Base-by-base conservation (phyloP, 345 rosid species). In the Leavenworthia alabamica region DNA sequence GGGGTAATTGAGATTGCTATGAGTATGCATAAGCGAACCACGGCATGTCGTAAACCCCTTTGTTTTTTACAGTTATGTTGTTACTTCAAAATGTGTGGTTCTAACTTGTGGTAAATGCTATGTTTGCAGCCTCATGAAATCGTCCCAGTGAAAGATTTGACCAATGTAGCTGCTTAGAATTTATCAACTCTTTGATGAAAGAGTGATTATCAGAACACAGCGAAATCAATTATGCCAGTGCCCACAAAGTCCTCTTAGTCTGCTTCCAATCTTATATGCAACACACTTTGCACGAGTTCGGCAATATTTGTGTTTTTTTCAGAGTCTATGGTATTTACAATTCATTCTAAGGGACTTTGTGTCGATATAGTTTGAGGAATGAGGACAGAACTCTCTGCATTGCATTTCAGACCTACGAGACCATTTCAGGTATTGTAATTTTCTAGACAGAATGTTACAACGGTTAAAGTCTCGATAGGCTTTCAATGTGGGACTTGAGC, bases 91-190 rank as follows among this genome's bases (percentile, higher is more conserved):
- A 7, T 19, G 33, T 9, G 40, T n/a, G 33, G 36, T 47, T 62
- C 70, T 71, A 56, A 71, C 33, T 49, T 19, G 41, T 63, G 27
- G 60, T 49, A 31, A 37, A 37, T 37, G 41, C 13, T 42, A 39
- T 56, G 26, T 50, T 16, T 48, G 61, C 71, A 71, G 75, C 75
- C 66, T 71, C 56, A 24, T 6, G 75, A 64, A 49, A 71, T 64
- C 23, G 75, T 64, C 12, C 7, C 56, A 6, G 70, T 64, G 75
- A 71, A 64, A 50, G 70, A 71, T 58, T 23, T 64, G 70, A 71
- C 75, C 58, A 71, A 71, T 20, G 43, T 40, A 64, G 61, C 69
- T 71, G 49, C 43, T 35, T 67, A 54, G 57, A 48, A 54, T 7
- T 6, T 37, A 37, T 37, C 41, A 37, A 37, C 7, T 37, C 41